A percentile compares a stretch with the other conserved stretches of the same genome.
Evolutionary conservation across 2,329 filamentous ascomycete species (phyloP).

Genomic region (Nakataea oryzae): DNA sequence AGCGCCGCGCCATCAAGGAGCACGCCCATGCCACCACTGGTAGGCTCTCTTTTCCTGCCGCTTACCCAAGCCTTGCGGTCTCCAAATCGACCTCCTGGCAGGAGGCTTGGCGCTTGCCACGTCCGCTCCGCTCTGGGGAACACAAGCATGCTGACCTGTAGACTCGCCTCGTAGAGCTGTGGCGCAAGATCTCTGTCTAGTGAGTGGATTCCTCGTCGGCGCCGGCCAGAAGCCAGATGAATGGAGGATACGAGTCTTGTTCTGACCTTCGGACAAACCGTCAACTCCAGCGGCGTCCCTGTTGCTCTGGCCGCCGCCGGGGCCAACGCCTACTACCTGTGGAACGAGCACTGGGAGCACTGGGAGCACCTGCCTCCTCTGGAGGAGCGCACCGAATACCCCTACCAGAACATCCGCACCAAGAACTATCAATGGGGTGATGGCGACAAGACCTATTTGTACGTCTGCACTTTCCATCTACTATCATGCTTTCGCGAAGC

Average conservation of each 20-base stretch:
- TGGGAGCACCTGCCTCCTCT: slow-evolving; percentile 74
- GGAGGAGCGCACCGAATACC: slow-evolving; percentile 86
- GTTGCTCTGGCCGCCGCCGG: slow-evolving; percentile 61
- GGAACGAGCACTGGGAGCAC: slow-evolving; percentile 97
- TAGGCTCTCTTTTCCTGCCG: slow-evolving; percentile 33
- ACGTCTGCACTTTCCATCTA: slow-evolving; percentile 3
- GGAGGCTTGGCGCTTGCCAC: background rate
- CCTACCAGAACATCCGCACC: slow-evolving; percentile 94
- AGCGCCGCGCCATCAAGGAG: slow-evolving; percentile 81
- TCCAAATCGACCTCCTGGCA: background rate
- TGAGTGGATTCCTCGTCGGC: slow-evolving; percentile 40
- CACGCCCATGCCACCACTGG: slow-evolving; percentile 79
- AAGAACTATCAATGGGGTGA: slow-evolving; percentile 96
- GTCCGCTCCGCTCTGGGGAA: background rate
- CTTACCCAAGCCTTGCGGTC: background rate
- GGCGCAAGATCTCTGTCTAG: slow-evolving; percentile 95
- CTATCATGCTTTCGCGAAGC: background rate
- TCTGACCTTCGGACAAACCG: background rate
- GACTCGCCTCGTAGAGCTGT: slow-evolving; percentile 56
- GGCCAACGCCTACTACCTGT: slow-evolving; percentile 82
- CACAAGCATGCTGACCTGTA: background rate
- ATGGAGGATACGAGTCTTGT: background rate
- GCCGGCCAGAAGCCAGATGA: background rate
- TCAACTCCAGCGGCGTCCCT: slow-evolving; percentile 52
- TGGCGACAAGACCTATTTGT: slow-evolving; percentile 63